phyloP scores from a whole-genome alignment of 345 rosid genomes.

The Pistacia integerrima region DNA sequence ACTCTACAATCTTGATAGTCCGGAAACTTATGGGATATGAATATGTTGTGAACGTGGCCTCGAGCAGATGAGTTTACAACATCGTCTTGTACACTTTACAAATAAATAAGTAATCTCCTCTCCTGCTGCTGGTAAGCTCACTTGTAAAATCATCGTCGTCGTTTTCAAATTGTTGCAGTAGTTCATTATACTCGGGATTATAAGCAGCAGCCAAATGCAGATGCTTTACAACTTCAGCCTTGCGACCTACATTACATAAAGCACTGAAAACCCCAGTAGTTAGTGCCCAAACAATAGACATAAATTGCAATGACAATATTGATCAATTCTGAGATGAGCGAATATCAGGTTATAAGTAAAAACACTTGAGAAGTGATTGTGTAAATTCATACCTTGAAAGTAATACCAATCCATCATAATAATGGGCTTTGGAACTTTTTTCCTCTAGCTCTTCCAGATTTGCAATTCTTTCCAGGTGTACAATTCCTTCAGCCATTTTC shows the following conservation, averaged over 20 bases:
- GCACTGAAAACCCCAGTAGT: conserved; percentile 41
- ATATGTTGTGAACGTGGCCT: no score
- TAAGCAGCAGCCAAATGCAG: conserved; percentile 65
- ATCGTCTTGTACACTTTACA: no score
- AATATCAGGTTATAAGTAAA: not conserved
- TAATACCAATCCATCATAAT: conserved; percentile 67
- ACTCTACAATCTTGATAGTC: no score
- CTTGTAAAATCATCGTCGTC: conserved; percentile 39
- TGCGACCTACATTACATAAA: conserved; percentile 54
- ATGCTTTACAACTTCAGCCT: conserved; percentile 67
- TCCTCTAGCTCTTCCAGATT: conserved; percentile 77
- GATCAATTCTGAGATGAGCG: not conserved
- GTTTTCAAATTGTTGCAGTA: conserved; percentile 65
- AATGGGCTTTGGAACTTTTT: conserved; percentile 69
- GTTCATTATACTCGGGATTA: conserved; percentile 49
- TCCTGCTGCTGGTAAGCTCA: conserved; percentile 49
- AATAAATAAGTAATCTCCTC: conserved; percentile 34
- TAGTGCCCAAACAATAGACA: not conserved
- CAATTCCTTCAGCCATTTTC: conserved; percentile 63
- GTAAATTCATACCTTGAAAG: conserved; percentile 56
- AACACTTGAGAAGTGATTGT: not conserved
- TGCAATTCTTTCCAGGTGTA: conserved; percentile 74
- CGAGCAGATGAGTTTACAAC: no score
- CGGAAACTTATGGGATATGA: no score
- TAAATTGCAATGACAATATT: no score